Conservation (phyloP, 306 rosid genomes). For the Citrullus amarus region DNA sequence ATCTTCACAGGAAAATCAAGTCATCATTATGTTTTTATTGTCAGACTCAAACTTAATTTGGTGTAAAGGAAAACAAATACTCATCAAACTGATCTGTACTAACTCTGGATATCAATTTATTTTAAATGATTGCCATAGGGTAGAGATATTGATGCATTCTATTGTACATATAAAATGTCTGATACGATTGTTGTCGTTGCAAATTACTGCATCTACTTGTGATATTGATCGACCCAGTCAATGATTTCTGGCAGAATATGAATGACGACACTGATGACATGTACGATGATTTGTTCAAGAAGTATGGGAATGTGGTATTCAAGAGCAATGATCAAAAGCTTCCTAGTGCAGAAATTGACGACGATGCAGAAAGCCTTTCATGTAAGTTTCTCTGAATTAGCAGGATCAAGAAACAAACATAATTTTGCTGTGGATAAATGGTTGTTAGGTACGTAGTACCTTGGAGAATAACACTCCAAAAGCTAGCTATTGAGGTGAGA, state of each 20-base stretch:
- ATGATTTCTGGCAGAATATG: constrained; percentile 44
- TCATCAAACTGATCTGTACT: neutral
- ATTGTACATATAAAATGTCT: neutral
- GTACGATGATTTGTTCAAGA: constrained; percentile 76
- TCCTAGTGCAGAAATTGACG: constrained; percentile 63
- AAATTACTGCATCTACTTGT: neutral
- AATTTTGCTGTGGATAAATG: neutral
- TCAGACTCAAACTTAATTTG: neutral
- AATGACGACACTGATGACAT: constrained; percentile 64
- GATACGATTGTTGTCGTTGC: neutral
- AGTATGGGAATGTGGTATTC: constrained; percentile 75
- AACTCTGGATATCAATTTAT: neutral
- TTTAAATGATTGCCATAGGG: neutral
- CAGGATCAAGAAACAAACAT: neutral
- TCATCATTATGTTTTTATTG: neutral
- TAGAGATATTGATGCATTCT: neutral
- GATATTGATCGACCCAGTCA: neutral
- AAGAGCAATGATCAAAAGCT: constrained; percentile 49
- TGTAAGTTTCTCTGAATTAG: constrained; percentile 38
- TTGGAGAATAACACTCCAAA: no score
- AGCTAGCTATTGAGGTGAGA: no score
- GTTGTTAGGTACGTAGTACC: neutral
- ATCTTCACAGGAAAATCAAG: neutral
- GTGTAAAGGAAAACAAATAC: neutral
- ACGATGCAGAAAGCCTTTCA: constrained; percentile 87